Conservation (phyloP, 1,139 yeast genomes). For the Suhomyces terraborum region DNA sequence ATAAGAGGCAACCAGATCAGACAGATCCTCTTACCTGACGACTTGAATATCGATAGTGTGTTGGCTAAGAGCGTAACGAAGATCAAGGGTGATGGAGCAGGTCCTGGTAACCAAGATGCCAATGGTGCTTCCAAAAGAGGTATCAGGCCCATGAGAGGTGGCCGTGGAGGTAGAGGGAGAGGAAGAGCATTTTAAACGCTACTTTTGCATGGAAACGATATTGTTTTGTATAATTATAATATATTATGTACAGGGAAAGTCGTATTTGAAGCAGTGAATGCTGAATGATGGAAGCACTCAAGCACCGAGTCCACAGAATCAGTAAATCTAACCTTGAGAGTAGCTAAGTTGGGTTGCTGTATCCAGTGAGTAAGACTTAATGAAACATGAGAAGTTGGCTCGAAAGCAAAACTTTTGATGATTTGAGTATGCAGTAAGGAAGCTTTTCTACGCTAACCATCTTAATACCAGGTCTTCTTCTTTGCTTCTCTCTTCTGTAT, state of each 20-base stretch:
- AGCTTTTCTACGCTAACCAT: neutral
- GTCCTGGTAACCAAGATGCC: conserved; percentile 33
- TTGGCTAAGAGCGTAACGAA: conserved; percentile 49
- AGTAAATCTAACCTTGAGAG: too few species aligned
- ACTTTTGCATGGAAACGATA: conserved; percentile 6
- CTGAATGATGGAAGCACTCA: neutral
- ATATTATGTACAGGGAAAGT: conserved; percentile 12
- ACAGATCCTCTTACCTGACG: conserved; percentile 83
- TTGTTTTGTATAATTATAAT: conserved; percentile 8
- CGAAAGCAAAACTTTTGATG: too few species aligned
- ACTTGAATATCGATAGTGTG: conserved; percentile 76
- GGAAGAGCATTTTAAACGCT: conserved; percentile 14
- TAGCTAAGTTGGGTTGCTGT: too few species aligned
- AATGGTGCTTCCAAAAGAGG: conserved; percentile 18
- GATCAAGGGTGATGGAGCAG: conserved; percentile 45
- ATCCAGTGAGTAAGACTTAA: too few species aligned
- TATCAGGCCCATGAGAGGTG: conserved; percentile 20
- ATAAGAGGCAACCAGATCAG: conserved; percentile 90
- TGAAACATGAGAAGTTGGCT: too few species aligned
- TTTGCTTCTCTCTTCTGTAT: conserved; percentile 52
- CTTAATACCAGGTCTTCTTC: conserved; percentile 48
- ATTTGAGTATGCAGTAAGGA: neutral
- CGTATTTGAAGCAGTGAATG: neutral
- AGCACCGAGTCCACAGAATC: neutral
- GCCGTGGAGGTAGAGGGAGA: conserved; percentile 25